These are phyloP conservation scores for Pseudoperonospora humuli DNA, from an alignment of 352 stramenopile species.

Conservation along the genomic window DNA sequence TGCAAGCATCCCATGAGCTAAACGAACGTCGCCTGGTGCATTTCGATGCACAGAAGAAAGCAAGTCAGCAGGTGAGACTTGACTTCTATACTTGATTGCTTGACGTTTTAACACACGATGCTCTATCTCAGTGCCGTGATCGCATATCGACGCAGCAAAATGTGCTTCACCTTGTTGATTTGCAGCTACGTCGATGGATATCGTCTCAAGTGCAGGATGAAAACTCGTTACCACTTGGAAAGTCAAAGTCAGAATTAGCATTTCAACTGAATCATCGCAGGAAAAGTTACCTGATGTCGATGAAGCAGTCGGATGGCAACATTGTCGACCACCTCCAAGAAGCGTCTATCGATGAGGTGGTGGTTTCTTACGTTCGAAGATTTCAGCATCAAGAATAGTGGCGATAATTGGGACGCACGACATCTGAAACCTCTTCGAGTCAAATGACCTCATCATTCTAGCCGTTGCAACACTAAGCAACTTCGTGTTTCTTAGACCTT, in stretches of 20 bases:
- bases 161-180: conserved; percentile 42
- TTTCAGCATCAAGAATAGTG: conserved; percentile 25
- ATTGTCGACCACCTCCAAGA: conserved; percentile 2
- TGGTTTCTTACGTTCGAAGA: conserved; percentile 14
- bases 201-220: conserved; percentile 26
- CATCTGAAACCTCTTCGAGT: conserved; percentile 11
- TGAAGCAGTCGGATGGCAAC: conserved; percentile 18
- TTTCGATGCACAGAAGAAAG: not conserved
- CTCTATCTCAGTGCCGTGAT: conserved; percentile 24
- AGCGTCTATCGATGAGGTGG: conserved; percentile 9
- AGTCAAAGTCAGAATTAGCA: conserved; percentile 17
- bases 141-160: conserved; percentile 22
- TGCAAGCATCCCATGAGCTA: conserved; percentile 9
- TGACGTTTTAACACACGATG: not conserved
- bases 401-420: not conserved
- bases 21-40: not conserved
- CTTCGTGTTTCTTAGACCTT: not conserved
- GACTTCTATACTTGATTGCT: not conserved
- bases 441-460: too few species aligned
- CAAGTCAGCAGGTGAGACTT: conserved; percentile 15
- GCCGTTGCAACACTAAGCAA: too few species aligned
- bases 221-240: not conserved
- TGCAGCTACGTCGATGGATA: conserved; percentile 54
- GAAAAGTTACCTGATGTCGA: conserved; percentile 30
- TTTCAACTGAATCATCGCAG: conserved; percentile 33